Evolutionary conservation across 257 asterid genomes (phyloP).

Genomic region (Nicotiana attenuata): DNA sequence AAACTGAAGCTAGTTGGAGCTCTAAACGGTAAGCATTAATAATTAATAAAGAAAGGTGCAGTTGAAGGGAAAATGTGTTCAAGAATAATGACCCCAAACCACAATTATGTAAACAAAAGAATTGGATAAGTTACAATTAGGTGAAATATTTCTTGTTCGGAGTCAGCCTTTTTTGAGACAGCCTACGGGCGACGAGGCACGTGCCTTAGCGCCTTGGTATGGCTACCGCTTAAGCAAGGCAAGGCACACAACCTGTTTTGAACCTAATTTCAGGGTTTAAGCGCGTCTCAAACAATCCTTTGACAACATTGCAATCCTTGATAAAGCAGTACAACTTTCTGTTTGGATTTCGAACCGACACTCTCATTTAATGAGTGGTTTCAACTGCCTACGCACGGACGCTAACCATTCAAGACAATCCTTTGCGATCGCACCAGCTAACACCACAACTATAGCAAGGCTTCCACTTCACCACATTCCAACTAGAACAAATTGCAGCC

Average conservation of each 20-base stretch:
- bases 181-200: neutral
- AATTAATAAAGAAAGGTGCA: neutral
- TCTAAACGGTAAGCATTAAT: neutral
- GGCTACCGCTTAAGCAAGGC: neutral
- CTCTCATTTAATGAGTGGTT: neutral
- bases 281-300: neutral
- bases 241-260: neutral
- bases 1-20: neutral
- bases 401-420: neutral
- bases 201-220: neutral
- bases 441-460: neutral
- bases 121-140: neutral
- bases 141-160: neutral
- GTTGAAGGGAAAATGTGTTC: neutral
- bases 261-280: neutral
- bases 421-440: neutral
- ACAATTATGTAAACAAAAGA: neutral
- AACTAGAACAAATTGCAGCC: neutral
- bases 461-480: neutral
- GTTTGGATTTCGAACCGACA: neutral
- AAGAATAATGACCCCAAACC: neutral
- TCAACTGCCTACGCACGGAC: neutral
- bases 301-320: neutral
- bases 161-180: neutral
- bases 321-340: neutral